Conservation (phyloP, 768 basidiomycete species). For the Kwoniella mangroviensis region DNA sequence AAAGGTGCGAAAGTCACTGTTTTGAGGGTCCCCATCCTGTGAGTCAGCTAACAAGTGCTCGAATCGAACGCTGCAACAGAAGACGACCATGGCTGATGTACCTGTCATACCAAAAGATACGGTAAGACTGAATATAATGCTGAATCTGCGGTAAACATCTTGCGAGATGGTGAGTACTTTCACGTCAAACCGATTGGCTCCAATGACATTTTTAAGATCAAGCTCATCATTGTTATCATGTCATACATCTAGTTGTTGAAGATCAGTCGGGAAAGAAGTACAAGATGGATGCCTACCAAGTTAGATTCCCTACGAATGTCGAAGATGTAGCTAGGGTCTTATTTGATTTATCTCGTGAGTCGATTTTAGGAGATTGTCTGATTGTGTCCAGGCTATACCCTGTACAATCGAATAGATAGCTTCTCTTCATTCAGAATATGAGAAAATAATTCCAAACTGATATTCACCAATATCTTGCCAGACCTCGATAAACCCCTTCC, state of each 20-base stretch:
- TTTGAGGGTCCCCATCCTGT: constrained; percentile 91
- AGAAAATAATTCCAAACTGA: too few relatives aligned
- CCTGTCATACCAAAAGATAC: too few relatives aligned
- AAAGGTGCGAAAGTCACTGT: constrained; percentile 65
- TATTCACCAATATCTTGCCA: constrained; percentile 24
- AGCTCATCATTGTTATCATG: too few relatives aligned
- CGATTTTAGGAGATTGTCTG: too few relatives aligned
- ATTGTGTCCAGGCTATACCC: too few relatives aligned
- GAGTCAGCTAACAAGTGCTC: constrained; percentile 48
- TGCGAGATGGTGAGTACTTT: constrained; percentile 66
- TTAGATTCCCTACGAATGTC: constrained; percentile 89
- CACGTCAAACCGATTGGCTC: not conserved
- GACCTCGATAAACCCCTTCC: constrained; percentile 64
- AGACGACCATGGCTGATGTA: not conserved
- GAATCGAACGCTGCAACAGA: not conserved
- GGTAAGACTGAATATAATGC: constrained; percentile 81
- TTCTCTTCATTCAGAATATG: too few relatives aligned
- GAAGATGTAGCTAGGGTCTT: constrained; percentile 84
- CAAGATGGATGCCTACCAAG: constrained; percentile 95
- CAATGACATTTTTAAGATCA: not conserved
- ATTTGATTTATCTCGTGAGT: constrained; percentile 72
- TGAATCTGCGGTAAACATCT: constrained; percentile 86
- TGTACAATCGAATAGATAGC: too few relatives aligned
- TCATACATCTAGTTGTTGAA: constrained; percentile 63
- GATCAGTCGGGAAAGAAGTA: constrained; percentile 86